Base-by-base conservation (phyloP, 768 basidiomycete genomes). In the Hygrophoropsis aurantiaca region DNA sequence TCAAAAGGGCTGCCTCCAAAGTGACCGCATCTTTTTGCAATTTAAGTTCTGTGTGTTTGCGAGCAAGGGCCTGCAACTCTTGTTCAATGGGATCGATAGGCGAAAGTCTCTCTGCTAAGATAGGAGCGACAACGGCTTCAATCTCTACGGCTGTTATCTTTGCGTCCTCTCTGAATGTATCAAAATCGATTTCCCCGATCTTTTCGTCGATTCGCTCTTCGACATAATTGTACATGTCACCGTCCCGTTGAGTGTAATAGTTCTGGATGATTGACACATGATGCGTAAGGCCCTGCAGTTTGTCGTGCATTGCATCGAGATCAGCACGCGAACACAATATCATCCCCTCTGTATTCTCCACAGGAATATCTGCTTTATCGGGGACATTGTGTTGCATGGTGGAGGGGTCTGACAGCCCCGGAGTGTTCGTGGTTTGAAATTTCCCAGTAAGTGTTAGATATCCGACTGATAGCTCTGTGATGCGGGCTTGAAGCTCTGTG, bases 261-360 rank as follows among this genome's bases (percentile, higher is more conserved):
- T 73, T 71, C 50, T 69, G 58, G 20, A 74, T 54, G 16, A 70
- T 66, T 20, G 49, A 3, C 27, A 74, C 45, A 13, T 63, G 60
- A 36, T 47, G 42, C 11, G 63, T 61, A 6, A 73, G 58, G 3
- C 44, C 42, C 20, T 40, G 26, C 46, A 74, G 49, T n/a, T 56
- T 52, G 11, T 69, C 67, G 16, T 50, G 54, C 23, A 72, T 53
- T 4, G 16, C 46, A 19, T 63, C 65, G 24, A 66, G 37, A 24
- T 63, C 63, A 18, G 3, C 41, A n/a, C 46, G n/a, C 18, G 47
- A 45, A 20, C 46, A 41, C 23, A 42, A 48, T 24, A 35, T 13
- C 13, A 34, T 36, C 9, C 32, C 48, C 26, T 19, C 19, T 20
- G 41, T 21, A 37, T 46, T 25, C n/a, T 43, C 27, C 25, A 37